Evolutionary conservation across 495 filamentous ascomycete species (phyloP).

Genomic region (Neurospora intermedia): DNA sequence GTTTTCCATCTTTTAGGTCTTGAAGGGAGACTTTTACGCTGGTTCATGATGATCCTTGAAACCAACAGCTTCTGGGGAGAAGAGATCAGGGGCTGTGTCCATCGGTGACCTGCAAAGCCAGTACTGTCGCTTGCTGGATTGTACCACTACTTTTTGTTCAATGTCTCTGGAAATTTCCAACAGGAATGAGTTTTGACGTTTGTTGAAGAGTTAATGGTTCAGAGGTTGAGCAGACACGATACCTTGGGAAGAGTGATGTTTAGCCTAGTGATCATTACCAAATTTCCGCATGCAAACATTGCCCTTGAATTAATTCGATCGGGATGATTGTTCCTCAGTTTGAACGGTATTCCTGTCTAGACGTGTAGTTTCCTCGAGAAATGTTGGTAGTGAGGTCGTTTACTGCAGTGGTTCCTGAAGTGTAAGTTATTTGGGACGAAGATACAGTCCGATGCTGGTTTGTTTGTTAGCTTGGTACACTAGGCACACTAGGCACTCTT

Average conservation of each 20-base stretch:
- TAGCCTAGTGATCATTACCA: background rate
- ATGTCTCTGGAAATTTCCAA: background rate
- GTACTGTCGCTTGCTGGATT: background rate
- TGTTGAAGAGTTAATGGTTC: background rate
- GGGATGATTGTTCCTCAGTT: no score
- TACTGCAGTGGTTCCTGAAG: no score
- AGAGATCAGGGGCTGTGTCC: background rate
- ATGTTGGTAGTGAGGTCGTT: no score
- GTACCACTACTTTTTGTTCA: background rate
- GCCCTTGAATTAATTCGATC: background rate
- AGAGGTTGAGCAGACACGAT: background rate
- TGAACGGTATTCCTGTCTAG: background rate
- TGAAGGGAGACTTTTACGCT: background rate
- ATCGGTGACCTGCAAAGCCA: background rate
- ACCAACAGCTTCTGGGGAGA: background rate
- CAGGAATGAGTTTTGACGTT: background rate
- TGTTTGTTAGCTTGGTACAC: no score
- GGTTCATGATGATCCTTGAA: background rate
- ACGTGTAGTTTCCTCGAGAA: no score
- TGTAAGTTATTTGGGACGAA: background rate
- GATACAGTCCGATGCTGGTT: no score
- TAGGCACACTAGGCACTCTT: no score
- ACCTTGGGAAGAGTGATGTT: no score
- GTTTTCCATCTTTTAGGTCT: constrained; percentile 32
- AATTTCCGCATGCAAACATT: background rate